phyloP scores from a whole-genome alignment of 2,329 filamentous ascomycete species.

The Penicillium sclerotigenum region DNA sequence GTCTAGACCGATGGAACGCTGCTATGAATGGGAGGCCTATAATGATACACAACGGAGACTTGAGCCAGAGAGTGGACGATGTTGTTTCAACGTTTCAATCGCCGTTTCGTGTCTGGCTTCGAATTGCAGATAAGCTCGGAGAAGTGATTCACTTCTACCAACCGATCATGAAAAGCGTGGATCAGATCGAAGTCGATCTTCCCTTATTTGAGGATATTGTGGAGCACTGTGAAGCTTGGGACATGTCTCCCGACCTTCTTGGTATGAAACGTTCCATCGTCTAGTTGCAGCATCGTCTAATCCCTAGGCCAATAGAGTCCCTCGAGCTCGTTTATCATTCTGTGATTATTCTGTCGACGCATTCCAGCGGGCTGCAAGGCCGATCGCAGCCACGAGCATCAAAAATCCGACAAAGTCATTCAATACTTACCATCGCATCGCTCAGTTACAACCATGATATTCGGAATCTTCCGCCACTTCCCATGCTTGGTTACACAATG shows the following conservation, averaged over 20 bases:
- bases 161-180: slow-evolving; percentile 4
- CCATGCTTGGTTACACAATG: slow-evolving; percentile 15
- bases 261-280: neutral
- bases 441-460: slow-evolving; percentile 6
- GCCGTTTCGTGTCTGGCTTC: slow-evolving; percentile 15
- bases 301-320: neutral
- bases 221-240: slow-evolving; percentile 1
- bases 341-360: slow-evolving; percentile 13
- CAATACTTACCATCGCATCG: neutral
- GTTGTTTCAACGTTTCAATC: slow-evolving; percentile 11
- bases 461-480: slow-evolving; percentile 7
- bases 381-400: slow-evolving; percentile 4
- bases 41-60: slow-evolving; percentile 21
- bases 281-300: neutral
- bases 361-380: slow-evolving; percentile 11
- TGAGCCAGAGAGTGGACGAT: slow-evolving; percentile 11
- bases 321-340: slow-evolving; percentile 15
- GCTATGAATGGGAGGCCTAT: slow-evolving; percentile 22
- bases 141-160: slow-evolving; percentile 12
- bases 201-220: slow-evolving; percentile 2
- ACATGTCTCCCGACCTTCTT: neutral
- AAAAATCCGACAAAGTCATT: slow-evolving; percentile 7
- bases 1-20: slow-evolving; percentile 24
- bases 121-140: slow-evolving; percentile 7
- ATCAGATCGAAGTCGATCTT: slow-evolving; percentile 6